Evolutionary conservation across 2,329 filamentous ascomycete genomes (phyloP), one percentile per base, ranked within the genome.

Genomic region (Phoma herbarum): DNA sequence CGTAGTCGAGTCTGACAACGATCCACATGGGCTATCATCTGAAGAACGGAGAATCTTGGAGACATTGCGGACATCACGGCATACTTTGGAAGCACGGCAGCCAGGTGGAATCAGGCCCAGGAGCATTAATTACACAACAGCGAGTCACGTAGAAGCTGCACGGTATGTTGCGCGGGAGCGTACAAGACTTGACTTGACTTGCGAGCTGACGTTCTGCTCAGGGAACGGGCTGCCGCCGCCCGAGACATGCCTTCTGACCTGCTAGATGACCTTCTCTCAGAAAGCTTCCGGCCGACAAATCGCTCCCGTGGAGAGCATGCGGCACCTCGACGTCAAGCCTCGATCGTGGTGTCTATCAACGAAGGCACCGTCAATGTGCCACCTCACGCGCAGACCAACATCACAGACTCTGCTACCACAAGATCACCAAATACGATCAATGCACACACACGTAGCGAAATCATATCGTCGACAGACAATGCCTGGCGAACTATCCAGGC

Each of bases 401-500:
- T 74, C 46, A 75, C 67, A 29, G 72, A 71, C 47, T 55, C 66
- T 11, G 66, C 66, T 31, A 67, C 72, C 2, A 75, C 73, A 22
- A 64, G 67, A 37, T 74, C 73, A 6, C 74, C 72, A 11, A 72
- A 70, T 42, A 61, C 66, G 9, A 73, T 70, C 26, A 68, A 64
- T 54, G 71, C 67, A 50, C 78, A 75, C 22, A 66, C 71, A 20
- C 73, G 70, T 37, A 68, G 57, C 44, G 73, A 75, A 16, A 67
- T 75, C 20, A 66, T 75, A 4, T 67, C 67, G 8, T 73, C 73
- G 11, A 75, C 73, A 2, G 72, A 75, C 33, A 79, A 81, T 46
- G 79, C 81, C 10, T 83, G 80, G 81, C 79, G 78, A 42, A 80
- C 78, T 4, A 82, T 83, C 43, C 78, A 82, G 66, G 79, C 79